phyloP scores from a whole-genome alignment of 768 basidiomycete species.

The Tricholoma furcatifolium region DNA sequence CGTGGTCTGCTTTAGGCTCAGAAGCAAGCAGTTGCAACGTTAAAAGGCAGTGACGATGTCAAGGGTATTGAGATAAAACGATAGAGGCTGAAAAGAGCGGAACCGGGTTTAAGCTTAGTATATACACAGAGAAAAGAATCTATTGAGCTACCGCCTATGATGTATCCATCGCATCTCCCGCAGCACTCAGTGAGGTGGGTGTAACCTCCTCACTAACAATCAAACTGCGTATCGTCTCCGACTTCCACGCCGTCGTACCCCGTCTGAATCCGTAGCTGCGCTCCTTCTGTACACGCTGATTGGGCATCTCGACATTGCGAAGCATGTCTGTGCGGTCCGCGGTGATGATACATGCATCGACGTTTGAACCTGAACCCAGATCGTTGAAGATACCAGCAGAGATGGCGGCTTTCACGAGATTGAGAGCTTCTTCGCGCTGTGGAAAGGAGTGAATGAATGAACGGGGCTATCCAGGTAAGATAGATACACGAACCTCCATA shows the following conservation, averaged over 20 bases:
- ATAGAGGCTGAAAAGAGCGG: no score
- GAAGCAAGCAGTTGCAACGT: no score
- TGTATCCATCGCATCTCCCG: slow-evolving; percentile 80
- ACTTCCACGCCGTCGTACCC: slow-evolving; percentile 90
- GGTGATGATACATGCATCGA: slow-evolving; percentile 96
- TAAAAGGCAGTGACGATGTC: no score
- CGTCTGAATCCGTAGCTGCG: slow-evolving; percentile 68
- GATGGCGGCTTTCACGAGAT: slow-evolving; percentile 82
- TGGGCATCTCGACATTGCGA: slow-evolving; percentile 91
- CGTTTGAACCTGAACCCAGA: slow-evolving; percentile 96
- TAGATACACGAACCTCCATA: slow-evolving; percentile 60
- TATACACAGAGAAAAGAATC: no score
- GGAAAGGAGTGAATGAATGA: not conserved
- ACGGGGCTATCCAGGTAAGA: not conserved
- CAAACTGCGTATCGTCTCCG: slow-evolving; percentile 70
- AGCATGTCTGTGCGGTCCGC: slow-evolving; percentile 86
- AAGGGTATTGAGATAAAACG: no score
- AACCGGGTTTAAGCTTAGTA: no score
- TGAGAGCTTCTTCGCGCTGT: slow-evolving; percentile 78
- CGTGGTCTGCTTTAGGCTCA: no score
- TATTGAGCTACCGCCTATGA: slow-evolving; percentile 36
- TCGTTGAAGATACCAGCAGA: slow-evolving; percentile 99
- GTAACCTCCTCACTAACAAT: slow-evolving; percentile 72
- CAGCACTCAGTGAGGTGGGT: slow-evolving; percentile 26
- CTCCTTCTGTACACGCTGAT: slow-evolving; percentile 80